Evolutionary conservation across 768 basidiomycete genomes (phyloP).

Genomic region (Dentipellis sp.): DNA sequence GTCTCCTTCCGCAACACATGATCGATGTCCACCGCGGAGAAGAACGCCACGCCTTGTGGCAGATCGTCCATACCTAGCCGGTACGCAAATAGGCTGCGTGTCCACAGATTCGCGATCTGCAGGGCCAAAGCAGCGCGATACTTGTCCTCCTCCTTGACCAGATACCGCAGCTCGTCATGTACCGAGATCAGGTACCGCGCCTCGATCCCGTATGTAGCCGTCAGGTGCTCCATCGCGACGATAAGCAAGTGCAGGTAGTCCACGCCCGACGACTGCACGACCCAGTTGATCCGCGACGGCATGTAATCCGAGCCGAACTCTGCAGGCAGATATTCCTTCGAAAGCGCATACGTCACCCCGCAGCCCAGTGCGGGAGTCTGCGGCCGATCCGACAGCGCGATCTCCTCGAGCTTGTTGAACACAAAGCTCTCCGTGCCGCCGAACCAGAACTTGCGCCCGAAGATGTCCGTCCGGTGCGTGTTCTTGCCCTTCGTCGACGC

Average conservation of each 20-base stretch:
- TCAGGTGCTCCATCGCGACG: slow-evolving; percentile 88
- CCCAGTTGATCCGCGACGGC: slow-evolving; percentile 98
- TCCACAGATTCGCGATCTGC: slow-evolving; percentile 96
- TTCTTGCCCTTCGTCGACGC: slow-evolving; percentile 90
- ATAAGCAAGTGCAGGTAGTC: slow-evolving; percentile 97
- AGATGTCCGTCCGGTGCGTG: slow-evolving; percentile 64
- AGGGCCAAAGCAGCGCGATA: slow-evolving; percentile 89
- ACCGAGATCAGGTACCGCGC: slow-evolving; percentile 95
- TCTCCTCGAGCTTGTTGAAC: slow-evolving; percentile 96
- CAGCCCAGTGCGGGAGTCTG: slow-evolving; percentile 92
- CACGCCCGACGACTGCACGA: slow-evolving; percentile 96
- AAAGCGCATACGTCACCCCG: slow-evolving; percentile 88
- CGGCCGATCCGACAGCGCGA: slow-evolving; percentile 79
- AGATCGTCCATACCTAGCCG: slow-evolving; percentile 94
- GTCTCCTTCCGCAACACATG: slow-evolving; percentile 89
- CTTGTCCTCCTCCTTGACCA: slow-evolving; percentile 81
- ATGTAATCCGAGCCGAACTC: slow-evolving; percentile 83
- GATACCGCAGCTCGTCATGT: slow-evolving; percentile 93
- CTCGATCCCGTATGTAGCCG: slow-evolving; percentile 68
- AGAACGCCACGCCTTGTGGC: slow-evolving; percentile 93
- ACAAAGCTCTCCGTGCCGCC: slow-evolving; percentile 94
- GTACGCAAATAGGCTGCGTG: slow-evolving; percentile 81
- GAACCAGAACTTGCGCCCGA: slow-evolving; percentile 87
- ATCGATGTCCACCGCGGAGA: slow-evolving; percentile 94
- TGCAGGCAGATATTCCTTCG: slow-evolving; percentile 77